Conservation (phyloP, 2,329 filamentous ascomycete species). For the Emmonsiellopsis sp. region DNA sequence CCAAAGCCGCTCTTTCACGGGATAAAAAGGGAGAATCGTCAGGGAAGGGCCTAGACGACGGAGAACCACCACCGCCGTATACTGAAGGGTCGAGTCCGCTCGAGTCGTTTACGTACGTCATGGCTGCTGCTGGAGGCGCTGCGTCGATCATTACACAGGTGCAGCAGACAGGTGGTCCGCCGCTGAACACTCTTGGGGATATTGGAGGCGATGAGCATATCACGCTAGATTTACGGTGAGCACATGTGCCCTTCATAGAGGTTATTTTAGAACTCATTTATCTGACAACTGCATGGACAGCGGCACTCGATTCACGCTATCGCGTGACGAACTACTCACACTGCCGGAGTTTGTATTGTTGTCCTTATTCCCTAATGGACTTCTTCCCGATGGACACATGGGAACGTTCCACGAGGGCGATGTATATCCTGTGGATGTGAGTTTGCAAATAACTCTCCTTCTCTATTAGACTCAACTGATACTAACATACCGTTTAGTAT, state of each 20-base stretch:
- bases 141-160: constrained; percentile 99
- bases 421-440: constrained; percentile 93
- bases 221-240: constrained; percentile 83
- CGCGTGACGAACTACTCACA: constrained; percentile 87
- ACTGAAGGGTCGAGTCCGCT: constrained; percentile 90
- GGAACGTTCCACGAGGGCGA: constrained; percentile 87
- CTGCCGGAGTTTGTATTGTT: constrained; percentile 94
- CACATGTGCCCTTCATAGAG: not conserved
- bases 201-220: constrained; percentile 75
- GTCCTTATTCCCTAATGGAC: constrained; percentile 96
- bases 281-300: constrained; percentile 1
- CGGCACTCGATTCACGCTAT: constrained; percentile 76
- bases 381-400: constrained; percentile 94
- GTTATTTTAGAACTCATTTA: constrained; percentile 13
- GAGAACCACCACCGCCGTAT: constrained; percentile 91
- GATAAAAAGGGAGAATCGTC: constrained; percentile 70
- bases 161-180: constrained; percentile 77
- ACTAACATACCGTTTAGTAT: constrained; percentile 53
- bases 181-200: constrained; percentile 73
- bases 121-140: constrained; percentile 94
- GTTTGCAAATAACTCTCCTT: constrained; percentile 35
- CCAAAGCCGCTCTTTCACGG: constrained; percentile 72
- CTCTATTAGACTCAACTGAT: not conserved
- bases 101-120: constrained; percentile 87
- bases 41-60: constrained; percentile 65